Base-by-base conservation (phyloP, 495 filamentous ascomycete species). In the Lineolata rhizophorae region DNA sequence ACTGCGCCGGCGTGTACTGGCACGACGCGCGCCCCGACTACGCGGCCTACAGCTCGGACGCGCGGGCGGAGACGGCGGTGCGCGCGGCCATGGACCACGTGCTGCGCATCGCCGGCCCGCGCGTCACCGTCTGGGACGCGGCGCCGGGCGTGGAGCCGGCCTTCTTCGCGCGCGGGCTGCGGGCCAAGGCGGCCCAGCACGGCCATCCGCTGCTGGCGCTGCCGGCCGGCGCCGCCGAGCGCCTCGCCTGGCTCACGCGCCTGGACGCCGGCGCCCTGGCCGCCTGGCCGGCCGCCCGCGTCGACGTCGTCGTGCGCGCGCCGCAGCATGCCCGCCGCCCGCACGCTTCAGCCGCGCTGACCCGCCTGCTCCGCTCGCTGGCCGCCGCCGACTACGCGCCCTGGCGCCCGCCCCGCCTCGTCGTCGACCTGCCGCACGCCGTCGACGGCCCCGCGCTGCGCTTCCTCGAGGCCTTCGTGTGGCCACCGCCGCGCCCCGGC, bases 301-400 rank as follows among this genome's bases (percentile, higher is more conserved):
- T 91, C 29, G 77, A 90, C 32, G 74, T 92, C 15, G 48, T 84
- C 5, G 65, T 92, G 20, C 72, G 81, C 30, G 75, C 73, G n/a
- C 58, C 30, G 8, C 22, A n/a, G n/a, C 6, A n/a, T 6, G 22
- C 70, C 9, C n/a, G n/a, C n/a, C n/a, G n/a, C n/a, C 48, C 64
- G 5, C 58, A 67, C 2, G 65, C 69, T 17, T 68, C 77, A 5
- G 77, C 78, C 2, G 75, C 72, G 29, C 39, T 92, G 12, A 66
- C 77, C 16, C 62, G 76, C 29, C 57, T 90, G 14, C 56, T 92
- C 1, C 62, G 63, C 33, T 84, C 79, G 13, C 56, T 92, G 12
- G 55, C 67, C 40, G 55, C 55, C 5, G 77, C 80, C 1, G 79
- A 91, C 38, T 84, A 76, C 46, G 64, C 70, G 35, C 67, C 68